Base-by-base conservation (phyloP, 2,329 filamentous ascomycete species). In the Fusarium camptoceras region DNA sequence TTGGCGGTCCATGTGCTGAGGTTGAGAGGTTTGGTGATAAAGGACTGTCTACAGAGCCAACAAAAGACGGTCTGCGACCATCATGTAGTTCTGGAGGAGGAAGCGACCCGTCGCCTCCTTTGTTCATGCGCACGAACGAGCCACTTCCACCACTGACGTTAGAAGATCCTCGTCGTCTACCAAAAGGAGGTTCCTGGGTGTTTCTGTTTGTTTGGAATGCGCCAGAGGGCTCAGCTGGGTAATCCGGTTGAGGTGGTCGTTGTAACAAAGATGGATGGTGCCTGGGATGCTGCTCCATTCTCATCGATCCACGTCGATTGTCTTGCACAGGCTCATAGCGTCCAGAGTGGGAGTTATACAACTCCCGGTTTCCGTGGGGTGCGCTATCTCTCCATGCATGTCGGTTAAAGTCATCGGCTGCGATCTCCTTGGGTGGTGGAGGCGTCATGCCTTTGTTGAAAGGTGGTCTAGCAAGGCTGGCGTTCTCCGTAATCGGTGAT, bases 271-370 rank as follows among this genome's bases (percentile, higher is more conserved):
- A 87, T 44, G 63, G 63, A 25, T 93, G 92, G 70, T 95, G 91
- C 50, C 92, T 89, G 59, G 88, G 85, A 65, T 88, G 86, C 57
- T 84, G 81, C 55, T 96, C 92, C 58, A 89, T 87, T 54, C 92
- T 88, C 69, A 88, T 83, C 30, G 91, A 89, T 20, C 88, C 89
- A 70, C 93, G 89, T 39, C 94, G 90, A 67, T 71, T 70, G 28
- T 97, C 94, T 55, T 87, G 84, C 6, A 94, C 95, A 18, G 94
- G 94, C 77, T 98, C 95, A 73, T 97, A 97, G 53, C 94, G 91
- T 20, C 95, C 95, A 56, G 94, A 97, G 58, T 97, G 92, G n/a
- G 95, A 97, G 78, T 98, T 98, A 82, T 90, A 98, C 0, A 98
- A 84, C 78, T 98, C 94, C 59, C 92, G 86, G 66, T 88, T 90